These are phyloP conservation scores for Coffea humblotiana DNA, from an alignment of 305 asterid genomes.

Conservation along the genomic window DNA sequence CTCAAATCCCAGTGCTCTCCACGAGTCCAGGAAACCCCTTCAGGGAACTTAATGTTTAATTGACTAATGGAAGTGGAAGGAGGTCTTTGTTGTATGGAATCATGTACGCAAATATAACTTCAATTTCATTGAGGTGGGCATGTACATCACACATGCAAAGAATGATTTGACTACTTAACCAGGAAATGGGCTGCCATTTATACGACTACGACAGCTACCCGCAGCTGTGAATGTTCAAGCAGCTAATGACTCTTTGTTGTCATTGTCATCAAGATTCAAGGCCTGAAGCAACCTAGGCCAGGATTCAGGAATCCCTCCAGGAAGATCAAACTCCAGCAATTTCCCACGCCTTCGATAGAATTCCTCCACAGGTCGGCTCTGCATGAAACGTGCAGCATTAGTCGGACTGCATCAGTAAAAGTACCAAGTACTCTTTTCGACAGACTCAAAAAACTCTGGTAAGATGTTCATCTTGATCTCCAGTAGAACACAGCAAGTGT, in stretches of 20 bases:
- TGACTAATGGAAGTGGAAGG: not conserved
- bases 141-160: conserved; percentile 30
- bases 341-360: conserved; percentile 70
- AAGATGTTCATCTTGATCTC: not conserved
- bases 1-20: not conserved
- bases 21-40: not conserved
- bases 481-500: not conserved
- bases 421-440: not conserved
- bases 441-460: not conserved
- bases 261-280: conserved; percentile 65
- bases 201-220: not conserved
- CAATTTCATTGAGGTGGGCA: conserved; percentile 11
- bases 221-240: conserved; percentile 38
- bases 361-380: conserved; percentile 86
- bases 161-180: conserved; percentile 17
- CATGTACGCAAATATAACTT: not conserved
- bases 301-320: conserved; percentile 92
- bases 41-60: not conserved
- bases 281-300: conserved; percentile 87
- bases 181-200: not conserved
- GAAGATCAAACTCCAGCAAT: conserved; percentile 84
- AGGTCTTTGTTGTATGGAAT: not conserved
- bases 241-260: conserved; percentile 62
- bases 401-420: not conserved
- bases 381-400: conserved; percentile 20